These are phyloP conservation scores for Phytophthora sp. DNA, from an alignment of 352 stramenopile species.

Conservation along the genomic window DNA sequence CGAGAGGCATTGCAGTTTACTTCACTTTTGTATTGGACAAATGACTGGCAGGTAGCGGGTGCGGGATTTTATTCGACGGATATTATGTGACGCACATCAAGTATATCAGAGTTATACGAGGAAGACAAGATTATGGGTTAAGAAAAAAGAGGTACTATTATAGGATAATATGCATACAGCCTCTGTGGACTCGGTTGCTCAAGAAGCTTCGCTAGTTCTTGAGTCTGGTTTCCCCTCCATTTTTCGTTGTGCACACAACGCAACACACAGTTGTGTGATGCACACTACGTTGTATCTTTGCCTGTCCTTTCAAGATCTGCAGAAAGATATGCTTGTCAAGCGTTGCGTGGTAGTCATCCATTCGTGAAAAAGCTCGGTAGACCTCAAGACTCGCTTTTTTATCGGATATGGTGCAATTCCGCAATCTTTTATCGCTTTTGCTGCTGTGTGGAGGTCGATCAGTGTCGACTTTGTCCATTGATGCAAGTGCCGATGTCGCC, in stretches of 20 bases:
- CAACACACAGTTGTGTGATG: neutral
- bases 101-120: too few species aligned
- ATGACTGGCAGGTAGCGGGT: too few species aligned
- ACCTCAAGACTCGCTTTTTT: neutral
- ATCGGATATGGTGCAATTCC: constrained; percentile 6
- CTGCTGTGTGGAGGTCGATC: constrained; percentile 7
- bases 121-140: too few species aligned
- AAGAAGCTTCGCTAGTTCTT: too few species aligned
- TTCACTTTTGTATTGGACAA: too few species aligned
- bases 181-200: too few species aligned
- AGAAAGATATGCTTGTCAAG: constrained; percentile 31
- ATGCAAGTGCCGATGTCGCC: constrained; percentile 14
- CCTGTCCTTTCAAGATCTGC: constrained; percentile 18
- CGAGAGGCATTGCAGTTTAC: too few species aligned
- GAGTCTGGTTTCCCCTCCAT: too few species aligned
- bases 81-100: too few species aligned
- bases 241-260: neutral
- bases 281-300: constrained; percentile 27
- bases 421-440: constrained; percentile 7
- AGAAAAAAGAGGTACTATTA: too few species aligned
- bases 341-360: constrained; percentile 13
- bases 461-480: constrained; percentile 18
- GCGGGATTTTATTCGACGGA: too few species aligned
- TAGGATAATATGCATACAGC: too few species aligned
- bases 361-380: constrained; percentile 2